Percentiles rank a stretch among this genome's conserved stretches.
phyloP scores from a whole-genome alignment of 179 eudicot species.

The Amaranthus tricolor region DNA sequence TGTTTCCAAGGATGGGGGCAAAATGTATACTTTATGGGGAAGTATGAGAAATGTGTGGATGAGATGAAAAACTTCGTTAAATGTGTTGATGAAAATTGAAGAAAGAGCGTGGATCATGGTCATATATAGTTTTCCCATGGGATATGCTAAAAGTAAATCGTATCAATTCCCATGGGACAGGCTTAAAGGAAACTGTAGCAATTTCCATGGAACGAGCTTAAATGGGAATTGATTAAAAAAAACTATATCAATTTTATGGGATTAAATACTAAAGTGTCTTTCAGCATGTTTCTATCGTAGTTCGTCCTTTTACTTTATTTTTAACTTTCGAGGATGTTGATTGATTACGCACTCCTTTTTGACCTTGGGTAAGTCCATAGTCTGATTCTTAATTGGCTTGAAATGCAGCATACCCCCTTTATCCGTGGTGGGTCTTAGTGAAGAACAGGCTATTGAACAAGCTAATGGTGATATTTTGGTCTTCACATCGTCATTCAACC shows the following conservation, averaged over 20 bases:
- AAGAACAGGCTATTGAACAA: slow-evolving; percentile 89
- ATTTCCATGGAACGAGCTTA: no score
- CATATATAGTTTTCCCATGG: no score
- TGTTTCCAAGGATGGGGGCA: no score
- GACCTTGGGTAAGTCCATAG: neutral
- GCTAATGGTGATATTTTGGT: slow-evolving; percentile 75
- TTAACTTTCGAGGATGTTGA: neutral
- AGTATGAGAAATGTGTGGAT: no score
- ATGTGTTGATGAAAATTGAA: no score
- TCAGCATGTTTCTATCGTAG: neutral
- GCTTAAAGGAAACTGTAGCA: no score
- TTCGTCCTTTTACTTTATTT: neutral
- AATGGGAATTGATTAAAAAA: neutral
- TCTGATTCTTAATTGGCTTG: slow-evolving; percentile 9
- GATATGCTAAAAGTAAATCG: no score
- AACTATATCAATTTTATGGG: no score
- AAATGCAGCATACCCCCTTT: slow-evolving; percentile 91
- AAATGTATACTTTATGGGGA: no score
- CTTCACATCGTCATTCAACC: slow-evolving; percentile 87
- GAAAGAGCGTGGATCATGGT: no score
- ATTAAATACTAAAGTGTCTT: neutral
- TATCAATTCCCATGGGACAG: no score
- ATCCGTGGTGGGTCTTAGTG: slow-evolving; percentile 92
- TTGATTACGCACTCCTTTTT: neutral
- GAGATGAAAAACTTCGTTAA: no score